These are phyloP conservation scores for Malus hybrid DNA, from an alignment of 331 rosid genomes.

Conservation along the genomic window DNA sequence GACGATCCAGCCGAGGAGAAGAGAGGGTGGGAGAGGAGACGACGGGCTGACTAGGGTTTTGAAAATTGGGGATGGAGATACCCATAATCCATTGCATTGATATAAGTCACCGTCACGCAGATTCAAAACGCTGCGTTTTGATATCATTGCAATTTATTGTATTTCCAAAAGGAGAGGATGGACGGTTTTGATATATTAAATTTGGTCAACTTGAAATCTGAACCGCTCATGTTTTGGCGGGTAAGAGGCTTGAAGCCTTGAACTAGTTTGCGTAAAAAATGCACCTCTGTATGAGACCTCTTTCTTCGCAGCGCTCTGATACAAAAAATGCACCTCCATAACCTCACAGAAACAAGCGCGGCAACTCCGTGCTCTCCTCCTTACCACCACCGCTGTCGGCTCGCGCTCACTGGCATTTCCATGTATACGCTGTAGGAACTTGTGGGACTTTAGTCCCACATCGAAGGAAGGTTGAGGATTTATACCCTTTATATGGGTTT, in stretches of 20 bases:
- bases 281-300: background rate
- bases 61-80: background rate
- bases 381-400: constrained; percentile 27
- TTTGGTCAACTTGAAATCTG: background rate
- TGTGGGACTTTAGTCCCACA: too few relatives aligned
- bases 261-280: background rate
- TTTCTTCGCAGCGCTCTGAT: constrained; percentile 22
- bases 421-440: too few relatives aligned
- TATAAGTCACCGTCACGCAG: background rate
- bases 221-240: background rate
- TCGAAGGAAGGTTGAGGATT: too few relatives aligned
- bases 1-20: background rate
- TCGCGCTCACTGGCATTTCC: constrained; percentile 33
- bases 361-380: constrained; percentile 62
- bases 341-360: constrained; percentile 55
- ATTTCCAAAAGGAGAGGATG: background rate
- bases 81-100: background rate
- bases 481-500: too few relatives aligned
- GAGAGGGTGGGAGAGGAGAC: background rate
- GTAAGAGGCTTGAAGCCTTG: background rate
- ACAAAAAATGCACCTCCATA: constrained; percentile 25
- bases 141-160: background rate
- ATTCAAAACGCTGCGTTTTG: background rate
- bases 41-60: background rate
- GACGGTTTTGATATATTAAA: background rate